A percentile compares a stretch with the other conserved stretches of the same genome.
These are phyloP conservation scores for Aspergillus eucalypticola DNA, from an alignment of 2,329 filamentous ascomycete species.

Conservation along the genomic window DNA sequence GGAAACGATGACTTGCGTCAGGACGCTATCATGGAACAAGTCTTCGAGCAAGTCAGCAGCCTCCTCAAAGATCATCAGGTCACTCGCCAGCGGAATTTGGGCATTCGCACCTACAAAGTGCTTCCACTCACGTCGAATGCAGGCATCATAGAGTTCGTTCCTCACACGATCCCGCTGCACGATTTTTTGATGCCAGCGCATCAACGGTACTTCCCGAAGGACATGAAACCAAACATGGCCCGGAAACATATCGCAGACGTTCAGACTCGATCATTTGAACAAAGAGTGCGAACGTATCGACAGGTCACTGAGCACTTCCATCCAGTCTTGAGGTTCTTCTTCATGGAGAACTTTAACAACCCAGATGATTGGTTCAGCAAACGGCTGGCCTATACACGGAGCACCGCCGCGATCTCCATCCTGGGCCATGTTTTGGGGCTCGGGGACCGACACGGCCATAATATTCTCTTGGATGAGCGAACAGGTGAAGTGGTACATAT, in stretches of 20 bases:
- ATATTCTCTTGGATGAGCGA: conserved; percentile 86
- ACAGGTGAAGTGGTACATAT: conserved; percentile 96
- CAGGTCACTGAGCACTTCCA: conserved; percentile 80
- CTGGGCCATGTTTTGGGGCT: conserved; percentile 90
- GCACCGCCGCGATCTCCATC: conserved; percentile 92
- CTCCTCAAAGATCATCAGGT: conserved; percentile 81
- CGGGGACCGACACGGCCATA: conserved; percentile 93
- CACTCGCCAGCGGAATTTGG: conserved; percentile 83
- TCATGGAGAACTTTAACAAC: conserved; percentile 90
- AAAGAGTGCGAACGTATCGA: conserved; percentile 72
- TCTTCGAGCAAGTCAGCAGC: conserved; percentile 92
- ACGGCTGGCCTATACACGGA: conserved; percentile 86
- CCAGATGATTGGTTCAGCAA: conserved; percentile 95
- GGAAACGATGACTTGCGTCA: conserved; percentile 95
- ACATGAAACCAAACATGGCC: conserved; percentile 73
- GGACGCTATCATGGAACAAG: conserved; percentile 98
- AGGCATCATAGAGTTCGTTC: conserved; percentile 95
- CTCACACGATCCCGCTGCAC: conserved; percentile 86
- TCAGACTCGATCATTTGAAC: conserved; percentile 68
- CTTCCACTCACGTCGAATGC: conserved; percentile 80
- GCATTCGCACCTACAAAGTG: conserved; percentile 96
- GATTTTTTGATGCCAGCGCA: conserved; percentile 92
- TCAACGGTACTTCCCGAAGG: conserved; percentile 78
- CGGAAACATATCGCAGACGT: conserved; percentile 76
- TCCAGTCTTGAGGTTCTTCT: conserved; percentile 94